Conservation (phyloP, 352 stramenopile species). For the Globisporangium nodosum region DNA sequence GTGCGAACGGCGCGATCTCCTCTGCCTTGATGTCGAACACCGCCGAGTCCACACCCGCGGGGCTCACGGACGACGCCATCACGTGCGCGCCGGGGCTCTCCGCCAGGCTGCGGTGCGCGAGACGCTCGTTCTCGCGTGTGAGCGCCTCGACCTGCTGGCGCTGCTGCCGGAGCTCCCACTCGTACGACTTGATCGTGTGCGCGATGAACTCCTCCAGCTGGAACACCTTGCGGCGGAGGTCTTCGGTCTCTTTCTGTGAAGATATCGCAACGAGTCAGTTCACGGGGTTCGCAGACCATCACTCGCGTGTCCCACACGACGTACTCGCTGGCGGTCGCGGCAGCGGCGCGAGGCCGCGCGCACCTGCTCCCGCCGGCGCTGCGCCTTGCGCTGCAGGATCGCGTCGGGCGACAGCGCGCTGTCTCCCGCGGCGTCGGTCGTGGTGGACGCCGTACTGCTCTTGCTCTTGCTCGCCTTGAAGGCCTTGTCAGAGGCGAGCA, state of each 20-base stretch:
- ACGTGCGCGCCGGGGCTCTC: not conserved
- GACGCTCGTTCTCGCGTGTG: slow-evolving; percentile 36
- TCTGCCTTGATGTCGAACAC: slow-evolving; percentile 27
- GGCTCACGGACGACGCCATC: slow-evolving; percentile 13
- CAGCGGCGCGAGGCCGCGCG: slow-evolving; percentile 50
- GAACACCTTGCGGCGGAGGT: slow-evolving; percentile 63
- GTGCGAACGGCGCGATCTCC: slow-evolving; percentile 13
- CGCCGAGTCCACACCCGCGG: slow-evolving; percentile 16
- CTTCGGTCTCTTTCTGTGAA: slow-evolving; percentile 48
- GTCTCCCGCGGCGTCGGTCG: slow-evolving; percentile 10
- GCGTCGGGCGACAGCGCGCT: slow-evolving; percentile 35
- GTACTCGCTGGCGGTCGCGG: slow-evolving; percentile 46
- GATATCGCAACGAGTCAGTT: not conserved
- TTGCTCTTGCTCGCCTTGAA: slow-evolving; percentile 15
- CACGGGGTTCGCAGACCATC: not conserved
- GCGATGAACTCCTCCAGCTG: slow-evolving; percentile 64
- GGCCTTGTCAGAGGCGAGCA: slow-evolving; percentile 16
- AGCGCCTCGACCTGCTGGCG: slow-evolving; percentile 31
- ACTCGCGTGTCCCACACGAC: not conserved
- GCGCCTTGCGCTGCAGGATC: slow-evolving; percentile 53
- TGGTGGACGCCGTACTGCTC: not conserved
- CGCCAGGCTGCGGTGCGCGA: slow-evolving; percentile 9
- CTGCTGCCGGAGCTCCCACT: slow-evolving; percentile 42
- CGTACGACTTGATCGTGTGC: slow-evolving; percentile 51
- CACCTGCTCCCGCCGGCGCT: slow-evolving; percentile 56